phyloP scores from a whole-genome alignment of 768 basidiomycete genomes.

The Psilocybe cyanescens region DNA sequence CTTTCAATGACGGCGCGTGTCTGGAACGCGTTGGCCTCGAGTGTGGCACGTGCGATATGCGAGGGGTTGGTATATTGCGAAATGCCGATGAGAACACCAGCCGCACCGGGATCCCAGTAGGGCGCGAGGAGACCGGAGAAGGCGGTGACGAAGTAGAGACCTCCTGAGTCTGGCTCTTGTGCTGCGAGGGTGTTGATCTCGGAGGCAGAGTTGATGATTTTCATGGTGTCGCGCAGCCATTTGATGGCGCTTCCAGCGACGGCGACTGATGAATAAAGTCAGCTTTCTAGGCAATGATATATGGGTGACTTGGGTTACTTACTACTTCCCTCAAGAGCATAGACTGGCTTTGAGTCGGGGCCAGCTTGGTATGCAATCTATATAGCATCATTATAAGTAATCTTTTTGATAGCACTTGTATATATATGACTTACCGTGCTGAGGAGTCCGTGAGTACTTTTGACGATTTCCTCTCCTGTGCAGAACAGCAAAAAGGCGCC shows the following conservation, averaged over 20 bases:
- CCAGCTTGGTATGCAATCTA: conserved; percentile 93
- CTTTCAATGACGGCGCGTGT: conserved; percentile 94
- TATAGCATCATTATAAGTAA: conserved; percentile 3
- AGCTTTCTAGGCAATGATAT: background rate
- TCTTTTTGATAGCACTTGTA: background rate
- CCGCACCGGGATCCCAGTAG: conserved; percentile 95
- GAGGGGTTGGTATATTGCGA: conserved; percentile 89
- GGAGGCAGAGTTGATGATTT: conserved; percentile 74
- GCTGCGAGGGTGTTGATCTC: conserved; percentile 89
- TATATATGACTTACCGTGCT: conserved; percentile 65
- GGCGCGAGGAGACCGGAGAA: conserved; percentile 96
- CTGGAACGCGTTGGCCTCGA: conserved; percentile 97
- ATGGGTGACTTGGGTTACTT: conserved; percentile 32
- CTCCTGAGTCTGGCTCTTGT: conserved; percentile 78
- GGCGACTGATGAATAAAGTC: conserved; percentile 55
- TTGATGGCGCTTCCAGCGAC: conserved; percentile 96
- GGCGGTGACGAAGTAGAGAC: conserved; percentile 95
- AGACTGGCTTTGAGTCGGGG: conserved; percentile 75
- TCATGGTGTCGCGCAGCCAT: conserved; percentile 94
- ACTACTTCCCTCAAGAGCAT: conserved; percentile 95
- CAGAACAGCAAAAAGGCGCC: conserved; percentile 97
- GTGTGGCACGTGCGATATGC: conserved; percentile 92
- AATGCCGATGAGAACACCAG: conserved; percentile 83
- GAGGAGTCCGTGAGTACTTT: conserved; percentile 85
- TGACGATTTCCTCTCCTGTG: conserved; percentile 86